Evolutionary conservation across 169 alveolate species (phyloP), one percentile per base, ranked within the genome.

Genomic region (Eimeria sp.): DNA sequence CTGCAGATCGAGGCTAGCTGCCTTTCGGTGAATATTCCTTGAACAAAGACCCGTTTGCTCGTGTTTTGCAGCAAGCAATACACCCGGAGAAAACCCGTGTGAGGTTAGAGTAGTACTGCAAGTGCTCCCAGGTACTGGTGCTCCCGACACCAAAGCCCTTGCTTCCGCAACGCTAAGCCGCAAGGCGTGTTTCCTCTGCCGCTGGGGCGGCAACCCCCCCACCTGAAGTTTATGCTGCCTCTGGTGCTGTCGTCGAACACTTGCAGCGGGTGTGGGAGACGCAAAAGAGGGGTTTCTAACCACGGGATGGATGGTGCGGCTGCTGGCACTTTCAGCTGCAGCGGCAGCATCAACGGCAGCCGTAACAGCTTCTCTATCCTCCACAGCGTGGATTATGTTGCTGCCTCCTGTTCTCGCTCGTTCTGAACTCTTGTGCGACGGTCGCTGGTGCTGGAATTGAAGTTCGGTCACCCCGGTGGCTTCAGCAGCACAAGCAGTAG

Each of bases 101-200:
- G 76, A 25, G 18, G 92, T 22, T 25, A 86, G 7, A 22, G 92
- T 9, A 43, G 73, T 86, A 80, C 92, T 86, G 61, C 92, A 86
- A 45, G 92, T 86, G 80, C 92, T 86, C 63, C 92, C 40, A 58
- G 92, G 63, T 10, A 86, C 43, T 9, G 78, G 82, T 34, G 82
- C 73, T 22, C 67, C 92, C 76, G n/a, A 14, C 49, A 78, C 82
- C 20, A 61, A 67, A 1, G 45, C 5, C n/a, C 92, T 80, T 20
- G 80, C 80, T 40, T 58, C 82, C 1, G 78, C 43, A 54, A 49
- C 27, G 47, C 57, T 22, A n/a, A 34, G 61, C 80, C 27, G 92
- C 78, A 70, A 34, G n/a, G 34, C 47, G 80, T 43, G 80, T 27
- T 20, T 61, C 92, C 45, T 45, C 61, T 58, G 92, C 90, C 51